phyloP scores from a whole-genome alignment of 257 asterid genomes.

The Anisodus acutangulus region DNA sequence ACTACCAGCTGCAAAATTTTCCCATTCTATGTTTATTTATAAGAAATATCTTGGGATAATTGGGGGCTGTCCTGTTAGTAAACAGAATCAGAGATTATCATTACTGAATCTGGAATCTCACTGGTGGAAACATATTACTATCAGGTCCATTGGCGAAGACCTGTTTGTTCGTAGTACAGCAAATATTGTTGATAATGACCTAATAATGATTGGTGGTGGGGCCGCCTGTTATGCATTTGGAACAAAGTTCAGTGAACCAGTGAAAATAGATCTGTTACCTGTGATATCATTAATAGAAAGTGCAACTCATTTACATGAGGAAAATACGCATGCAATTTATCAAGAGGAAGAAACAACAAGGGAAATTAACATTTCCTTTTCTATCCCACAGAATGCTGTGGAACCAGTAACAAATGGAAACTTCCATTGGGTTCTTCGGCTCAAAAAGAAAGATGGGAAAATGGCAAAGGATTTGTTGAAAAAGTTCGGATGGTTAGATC shows the following conservation, averaged over 20 bases:
- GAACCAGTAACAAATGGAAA: constrained; percentile 42
- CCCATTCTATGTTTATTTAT: constrained; percentile 81
- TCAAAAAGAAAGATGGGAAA: constrained; percentile 73
- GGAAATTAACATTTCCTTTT: constrained; percentile 34
- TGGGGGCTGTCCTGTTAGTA: constrained; percentile 92
- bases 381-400: constrained; percentile 31
- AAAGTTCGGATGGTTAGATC: constrained; percentile 89
- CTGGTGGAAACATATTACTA: constrained; percentile 64
- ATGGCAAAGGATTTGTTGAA: constrained; percentile 78
- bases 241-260: constrained; percentile 86
- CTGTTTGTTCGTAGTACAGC: constrained; percentile 89
- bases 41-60: constrained; percentile 68
- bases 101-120: constrained; percentile 61
- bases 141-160: constrained; percentile 57
- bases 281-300: constrained; percentile 45
- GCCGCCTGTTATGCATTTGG: constrained; percentile 98
- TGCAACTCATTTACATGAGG: constrained; percentile 31
- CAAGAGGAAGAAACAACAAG: constrained; percentile 29
- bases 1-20: constrained; percentile 77
- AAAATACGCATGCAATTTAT: constrained; percentile 35
- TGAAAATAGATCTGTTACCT: constrained; percentile 62
- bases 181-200: constrained; percentile 61
- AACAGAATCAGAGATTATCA: constrained; percentile 58
- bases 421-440: constrained; percentile 58
- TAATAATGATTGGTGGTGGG: constrained; percentile 89